These are phyloP conservation scores for Suhomyces sp. DNA, from an alignment of 805 yeast species.

Conservation along the genomic window DNA sequence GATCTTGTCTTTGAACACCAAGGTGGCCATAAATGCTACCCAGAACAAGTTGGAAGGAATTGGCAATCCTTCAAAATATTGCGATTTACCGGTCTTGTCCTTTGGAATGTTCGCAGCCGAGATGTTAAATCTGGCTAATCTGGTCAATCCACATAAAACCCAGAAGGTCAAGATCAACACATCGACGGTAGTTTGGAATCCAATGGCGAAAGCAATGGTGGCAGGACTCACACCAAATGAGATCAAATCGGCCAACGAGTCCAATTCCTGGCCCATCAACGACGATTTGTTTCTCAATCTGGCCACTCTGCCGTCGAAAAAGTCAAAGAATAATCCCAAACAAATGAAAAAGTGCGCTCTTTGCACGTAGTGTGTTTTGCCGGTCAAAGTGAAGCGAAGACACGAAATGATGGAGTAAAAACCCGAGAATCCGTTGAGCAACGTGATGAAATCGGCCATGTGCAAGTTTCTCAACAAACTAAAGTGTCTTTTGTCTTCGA, in stretches of 20 bases:
- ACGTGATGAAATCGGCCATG: conserved; percentile 93
- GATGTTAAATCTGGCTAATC: conserved; percentile 94
- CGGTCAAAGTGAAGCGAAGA: conserved; percentile 72
- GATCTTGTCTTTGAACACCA: conserved; percentile 53
- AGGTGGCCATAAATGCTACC: conserved; percentile 68
- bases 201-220: conserved; percentile 85
- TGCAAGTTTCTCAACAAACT: conserved; percentile 84
- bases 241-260: conserved; percentile 90
- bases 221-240: conserved; percentile 97
- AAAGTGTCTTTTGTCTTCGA: conserved; percentile 80
- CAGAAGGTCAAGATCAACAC: conserved; percentile 73
- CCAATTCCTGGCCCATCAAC: conserved; percentile 95
- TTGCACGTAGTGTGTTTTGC: conserved; percentile 66
- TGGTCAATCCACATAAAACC: conserved; percentile 88
- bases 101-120: conserved; percentile 92
- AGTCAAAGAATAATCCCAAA: conserved; percentile 92
- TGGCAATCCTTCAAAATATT: conserved; percentile 94
- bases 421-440: conserved; percentile 91
- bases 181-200: conserved; percentile 82
- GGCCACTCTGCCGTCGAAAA: conserved; percentile 96
- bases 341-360: conserved; percentile 86
- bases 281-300: conserved; percentile 88
- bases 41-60: conserved; percentile 83
- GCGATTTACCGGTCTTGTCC: conserved; percentile 80
- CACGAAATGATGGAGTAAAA: conserved; percentile 88